These are phyloP conservation scores for Schrenkiella parvula DNA, from an alignment of 345 rosid genomes.

Conservation along the genomic window DNA sequence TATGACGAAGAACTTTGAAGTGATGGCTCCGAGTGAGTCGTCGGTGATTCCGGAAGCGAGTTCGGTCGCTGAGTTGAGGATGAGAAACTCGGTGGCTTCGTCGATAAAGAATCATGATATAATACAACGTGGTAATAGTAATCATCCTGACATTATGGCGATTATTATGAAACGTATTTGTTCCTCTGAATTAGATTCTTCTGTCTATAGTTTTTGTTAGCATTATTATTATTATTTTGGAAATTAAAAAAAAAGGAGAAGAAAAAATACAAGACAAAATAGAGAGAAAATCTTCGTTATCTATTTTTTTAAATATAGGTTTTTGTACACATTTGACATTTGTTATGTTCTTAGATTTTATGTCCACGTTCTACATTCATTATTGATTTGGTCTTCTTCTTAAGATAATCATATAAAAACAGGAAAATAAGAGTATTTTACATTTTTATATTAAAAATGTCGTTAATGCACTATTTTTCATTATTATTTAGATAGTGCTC, in stretches of 20 bases:
- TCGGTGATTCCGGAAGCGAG: conserved; percentile 40
- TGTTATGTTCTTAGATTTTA: conserved; percentile 14
- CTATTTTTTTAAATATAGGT: not conserved
- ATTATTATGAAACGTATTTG: conserved; percentile 60
- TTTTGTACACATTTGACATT: conserved; percentile 30
- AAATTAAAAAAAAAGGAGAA: not conserved
- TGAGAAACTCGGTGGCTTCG: conserved; percentile 32
- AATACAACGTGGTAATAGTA: conserved; percentile 39
- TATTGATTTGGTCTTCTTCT: conserved; percentile 9
- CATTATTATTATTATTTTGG: not conserved
- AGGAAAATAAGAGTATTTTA: not conserved
- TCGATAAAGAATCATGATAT: conserved; percentile 19
- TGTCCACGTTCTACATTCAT: conserved; percentile 23
- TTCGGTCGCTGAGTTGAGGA: conserved; percentile 36
- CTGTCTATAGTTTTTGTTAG: conserved; percentile 70
- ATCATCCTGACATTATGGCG: conserved; percentile 31
- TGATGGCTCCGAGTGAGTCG: conserved; percentile 45
- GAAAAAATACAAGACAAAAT: not conserved
- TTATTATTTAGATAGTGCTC: not conserved
- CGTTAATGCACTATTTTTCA: not conserved
- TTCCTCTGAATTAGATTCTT: conserved; percentile 50
- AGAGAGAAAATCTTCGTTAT: not conserved
- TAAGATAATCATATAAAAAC: not conserved
- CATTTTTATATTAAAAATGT: not conserved
- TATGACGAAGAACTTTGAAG: conserved; percentile 42